These are phyloP conservation scores for Proliferodiscus dingleyae DNA, from an alignment of 2,329 filamentous ascomycete species.

Conservation along the genomic window DNA sequence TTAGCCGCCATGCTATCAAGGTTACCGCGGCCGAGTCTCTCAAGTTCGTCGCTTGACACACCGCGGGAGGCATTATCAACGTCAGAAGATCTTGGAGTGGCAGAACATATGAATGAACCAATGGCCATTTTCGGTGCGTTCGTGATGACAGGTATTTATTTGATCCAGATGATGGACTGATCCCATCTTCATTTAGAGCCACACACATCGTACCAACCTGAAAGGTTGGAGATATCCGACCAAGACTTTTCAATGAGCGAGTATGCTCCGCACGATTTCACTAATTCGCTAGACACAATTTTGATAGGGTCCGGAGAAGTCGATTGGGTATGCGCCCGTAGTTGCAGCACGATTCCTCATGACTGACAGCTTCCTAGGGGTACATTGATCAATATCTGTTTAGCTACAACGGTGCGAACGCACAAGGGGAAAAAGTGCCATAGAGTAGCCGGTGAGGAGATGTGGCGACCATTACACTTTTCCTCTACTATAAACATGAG, in stretches of 20 bases:
- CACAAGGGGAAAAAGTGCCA: too few species aligned
- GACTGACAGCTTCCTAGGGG: neutral
- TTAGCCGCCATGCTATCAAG: slow-evolving; percentile 11
- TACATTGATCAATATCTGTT: slow-evolving; percentile 6
- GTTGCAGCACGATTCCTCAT: neutral
- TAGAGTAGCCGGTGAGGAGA: too few species aligned
- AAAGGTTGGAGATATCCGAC: neutral
- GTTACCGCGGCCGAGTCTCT: neutral
- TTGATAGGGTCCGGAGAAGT: slow-evolving; percentile 3
- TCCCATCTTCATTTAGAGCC: neutral
- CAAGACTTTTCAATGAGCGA: neutral
- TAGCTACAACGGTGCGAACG: neutral
- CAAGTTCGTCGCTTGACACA: neutral
- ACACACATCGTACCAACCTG: neutral
- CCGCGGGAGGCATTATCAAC: neutral
- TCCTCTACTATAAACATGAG: too few species aligned
- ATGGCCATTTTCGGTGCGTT: neutral
- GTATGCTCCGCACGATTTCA: neutral
- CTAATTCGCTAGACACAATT: slow-evolving; percentile 1
- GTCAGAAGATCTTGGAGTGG: too few species aligned
- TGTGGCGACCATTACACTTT: too few species aligned
- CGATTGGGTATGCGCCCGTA: slow-evolving; percentile 5
- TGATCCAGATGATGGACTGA: neutral
- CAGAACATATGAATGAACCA: neutral
- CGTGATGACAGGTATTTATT: too few species aligned